A percentile compares a stretch with the other conserved stretches of the same genome.
phyloP scores from a whole-genome alignment of 2,329 filamentous ascomycete species.

The Purpureocillium takamizusanense region DNA sequence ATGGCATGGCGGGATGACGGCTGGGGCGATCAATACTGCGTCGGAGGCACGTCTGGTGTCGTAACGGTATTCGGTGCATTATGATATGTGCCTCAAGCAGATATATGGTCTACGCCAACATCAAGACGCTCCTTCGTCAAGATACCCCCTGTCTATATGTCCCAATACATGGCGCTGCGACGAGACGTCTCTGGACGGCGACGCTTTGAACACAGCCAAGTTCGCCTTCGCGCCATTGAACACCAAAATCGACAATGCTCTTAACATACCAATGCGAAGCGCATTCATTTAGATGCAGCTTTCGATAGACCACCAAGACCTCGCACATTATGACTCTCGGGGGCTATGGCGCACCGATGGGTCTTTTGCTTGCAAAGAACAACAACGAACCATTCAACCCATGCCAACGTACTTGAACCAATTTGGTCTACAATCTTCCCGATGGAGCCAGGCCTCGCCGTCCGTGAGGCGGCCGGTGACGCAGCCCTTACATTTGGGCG shows the following conservation, averaged over 20 bases:
- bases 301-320: too few species aligned
- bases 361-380: too few species aligned
- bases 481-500: constrained; percentile 84
- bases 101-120: not conserved
- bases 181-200: too few species aligned
- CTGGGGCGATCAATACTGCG: constrained; percentile 56
- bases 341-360: too few species aligned
- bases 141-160: not conserved
- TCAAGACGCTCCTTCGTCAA: not conserved
- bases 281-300: not conserved
- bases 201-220: too few species aligned
- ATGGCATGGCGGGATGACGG: constrained; percentile 54
- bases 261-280: constrained; percentile 1
- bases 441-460: constrained; percentile 74
- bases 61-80: constrained; percentile 51
- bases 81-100: constrained; percentile 12
- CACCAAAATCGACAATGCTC: constrained; percentile 3
- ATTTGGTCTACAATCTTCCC: constrained; percentile 88
- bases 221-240: constrained; percentile 3
- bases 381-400: too few species aligned
- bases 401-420: constrained; percentile 96
- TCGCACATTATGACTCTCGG: too few species aligned
- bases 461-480: constrained; percentile 82
- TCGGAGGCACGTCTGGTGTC: constrained; percentile 54
- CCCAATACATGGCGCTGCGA: not conserved